phyloP scores from a whole-genome alignment of 768 basidiomycete species.

The Nevesoporus exiguus region DNA sequence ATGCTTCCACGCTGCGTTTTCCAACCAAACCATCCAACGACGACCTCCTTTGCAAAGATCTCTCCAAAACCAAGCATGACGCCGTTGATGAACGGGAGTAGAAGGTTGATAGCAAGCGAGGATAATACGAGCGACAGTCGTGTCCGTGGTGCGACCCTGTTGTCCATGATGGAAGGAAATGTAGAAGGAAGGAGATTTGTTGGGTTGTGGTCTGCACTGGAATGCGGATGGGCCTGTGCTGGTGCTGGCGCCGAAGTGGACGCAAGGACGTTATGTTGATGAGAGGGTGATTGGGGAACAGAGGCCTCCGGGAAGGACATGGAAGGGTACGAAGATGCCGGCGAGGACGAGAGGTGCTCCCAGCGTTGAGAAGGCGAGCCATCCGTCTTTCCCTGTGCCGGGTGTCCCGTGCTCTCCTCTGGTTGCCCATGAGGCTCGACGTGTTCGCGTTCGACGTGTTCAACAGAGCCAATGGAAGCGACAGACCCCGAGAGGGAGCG shows the following conservation, averaged over 20 bases:
- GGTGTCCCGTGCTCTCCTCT: conserved; percentile 20
- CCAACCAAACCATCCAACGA: conserved; percentile 53
- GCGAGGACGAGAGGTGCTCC: conserved; percentile 66
- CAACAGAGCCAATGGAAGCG: conserved; percentile 18
- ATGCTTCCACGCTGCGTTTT: conserved; percentile 26
- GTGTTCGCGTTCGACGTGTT: conserved; percentile 7
- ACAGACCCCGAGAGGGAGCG: conserved; percentile 20
- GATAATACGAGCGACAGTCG: conserved; percentile 67
- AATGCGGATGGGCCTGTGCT: conserved; percentile 15
- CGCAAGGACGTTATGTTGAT: conserved; percentile 22
- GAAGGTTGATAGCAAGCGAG: conserved; percentile 77
- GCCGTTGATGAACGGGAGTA: conserved; percentile 88
- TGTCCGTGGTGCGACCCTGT: conserved; percentile 60
- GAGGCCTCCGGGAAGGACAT: conserved; percentile 67
- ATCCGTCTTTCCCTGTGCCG: conserved; percentile 11
- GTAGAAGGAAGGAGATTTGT: conserved; percentile 40
- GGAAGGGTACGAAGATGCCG: conserved; percentile 72
- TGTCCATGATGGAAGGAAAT: conserved; percentile 70
- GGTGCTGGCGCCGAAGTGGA: conserved; percentile 2
- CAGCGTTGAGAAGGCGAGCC: conserved; percentile 53
- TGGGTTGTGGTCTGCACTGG: conserved; percentile 21
- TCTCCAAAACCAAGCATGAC: conserved; percentile 98
- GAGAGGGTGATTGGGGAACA: conserved; percentile 45
- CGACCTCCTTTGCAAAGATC: conserved; percentile 81
- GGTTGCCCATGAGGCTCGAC: conserved; percentile 23